Conservation (phyloP, 805 yeast species). For the Lipomyces yamanashiensis region DNA sequence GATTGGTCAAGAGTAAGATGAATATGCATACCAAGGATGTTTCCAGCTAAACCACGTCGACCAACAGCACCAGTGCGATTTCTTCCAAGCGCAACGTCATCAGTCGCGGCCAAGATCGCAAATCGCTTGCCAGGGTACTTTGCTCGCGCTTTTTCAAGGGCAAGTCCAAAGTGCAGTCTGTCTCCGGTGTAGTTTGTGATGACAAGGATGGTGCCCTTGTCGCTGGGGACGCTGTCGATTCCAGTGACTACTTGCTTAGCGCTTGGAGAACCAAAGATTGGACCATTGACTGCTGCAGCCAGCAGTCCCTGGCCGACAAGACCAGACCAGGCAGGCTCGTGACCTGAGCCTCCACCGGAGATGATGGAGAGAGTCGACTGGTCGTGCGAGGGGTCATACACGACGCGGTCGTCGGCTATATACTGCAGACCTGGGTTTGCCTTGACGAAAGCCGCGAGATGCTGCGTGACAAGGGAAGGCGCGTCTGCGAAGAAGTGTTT, state of each 20-base stretch:
- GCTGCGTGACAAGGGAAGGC: constrained; percentile 46
- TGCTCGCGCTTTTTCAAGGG: constrained; percentile 64
- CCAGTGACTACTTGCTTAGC: constrained; percentile 82
- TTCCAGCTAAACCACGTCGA: constrained; percentile 92
- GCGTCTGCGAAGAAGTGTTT: constrained; percentile 44
- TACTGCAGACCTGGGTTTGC: constrained; percentile 60
- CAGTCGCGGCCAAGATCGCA: constrained; percentile 75
- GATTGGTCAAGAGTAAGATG: no score
- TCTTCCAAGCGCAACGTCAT: constrained; percentile 91
- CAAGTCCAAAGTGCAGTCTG: constrained; percentile 87
- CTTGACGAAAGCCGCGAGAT: constrained; percentile 59
- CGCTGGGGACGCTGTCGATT: constrained; percentile 47
- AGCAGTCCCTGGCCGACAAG: constrained; percentile 82
- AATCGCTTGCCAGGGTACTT: constrained; percentile 15
- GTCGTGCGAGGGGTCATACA: constrained; percentile 40
- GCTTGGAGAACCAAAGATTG: constrained; percentile 89
- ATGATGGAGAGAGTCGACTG: constrained; percentile 59
- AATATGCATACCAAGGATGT: constrained; percentile 54
- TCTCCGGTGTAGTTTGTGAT: constrained; percentile 96
- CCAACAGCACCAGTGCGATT: constrained; percentile 90
- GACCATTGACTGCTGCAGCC: constrained; percentile 87
- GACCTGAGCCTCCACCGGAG: constrained; percentile 96
- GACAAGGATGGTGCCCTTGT: constrained; percentile 69
- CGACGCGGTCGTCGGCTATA: constrained; percentile 56
- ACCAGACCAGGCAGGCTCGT: constrained; percentile 92